Conservation (phyloP, 2,329 filamentous ascomycete genomes). For the Ceratocystis destructans region DNA sequence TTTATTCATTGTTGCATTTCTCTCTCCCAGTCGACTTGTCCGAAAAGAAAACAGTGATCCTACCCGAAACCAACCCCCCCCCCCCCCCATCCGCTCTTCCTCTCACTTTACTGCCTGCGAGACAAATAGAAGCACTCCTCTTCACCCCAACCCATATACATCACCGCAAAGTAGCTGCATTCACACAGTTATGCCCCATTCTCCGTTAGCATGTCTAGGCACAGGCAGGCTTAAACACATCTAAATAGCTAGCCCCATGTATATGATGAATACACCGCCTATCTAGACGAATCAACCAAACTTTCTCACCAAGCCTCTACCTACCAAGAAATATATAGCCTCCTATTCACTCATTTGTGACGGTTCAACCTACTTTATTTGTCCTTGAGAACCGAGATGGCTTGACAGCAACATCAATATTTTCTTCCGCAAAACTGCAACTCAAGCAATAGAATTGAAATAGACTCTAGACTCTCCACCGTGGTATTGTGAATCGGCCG, state of each 20-base stretch:
- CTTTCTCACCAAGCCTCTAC: background rate
- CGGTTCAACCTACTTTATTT: background rate
- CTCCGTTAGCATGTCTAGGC: background rate
- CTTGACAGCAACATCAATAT: background rate
- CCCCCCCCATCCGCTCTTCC: background rate
- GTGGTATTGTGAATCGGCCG: background rate
- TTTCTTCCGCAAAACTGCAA: background rate
- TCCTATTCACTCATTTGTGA: background rate
- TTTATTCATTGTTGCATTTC: background rate
- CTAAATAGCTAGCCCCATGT: background rate
- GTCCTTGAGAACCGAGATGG: background rate
- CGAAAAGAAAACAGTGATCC: background rate
- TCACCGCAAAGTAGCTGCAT: background rate
- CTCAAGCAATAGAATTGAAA: background rate
- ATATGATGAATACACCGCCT: background rate
- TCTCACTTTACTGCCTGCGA: background rate
- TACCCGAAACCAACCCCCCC: background rate
- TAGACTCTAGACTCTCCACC: background rate
- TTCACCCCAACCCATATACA: background rate
- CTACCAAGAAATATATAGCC: background rate
- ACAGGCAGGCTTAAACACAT: background rate
- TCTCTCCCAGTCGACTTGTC: background rate
- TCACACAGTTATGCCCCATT: background rate
- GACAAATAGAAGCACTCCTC: background rate
- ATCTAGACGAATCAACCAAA: background rate